These are phyloP conservation scores for Jatropha multifida DNA, from an alignment of 441 rosid genomes.

Conservation along the genomic window DNA sequence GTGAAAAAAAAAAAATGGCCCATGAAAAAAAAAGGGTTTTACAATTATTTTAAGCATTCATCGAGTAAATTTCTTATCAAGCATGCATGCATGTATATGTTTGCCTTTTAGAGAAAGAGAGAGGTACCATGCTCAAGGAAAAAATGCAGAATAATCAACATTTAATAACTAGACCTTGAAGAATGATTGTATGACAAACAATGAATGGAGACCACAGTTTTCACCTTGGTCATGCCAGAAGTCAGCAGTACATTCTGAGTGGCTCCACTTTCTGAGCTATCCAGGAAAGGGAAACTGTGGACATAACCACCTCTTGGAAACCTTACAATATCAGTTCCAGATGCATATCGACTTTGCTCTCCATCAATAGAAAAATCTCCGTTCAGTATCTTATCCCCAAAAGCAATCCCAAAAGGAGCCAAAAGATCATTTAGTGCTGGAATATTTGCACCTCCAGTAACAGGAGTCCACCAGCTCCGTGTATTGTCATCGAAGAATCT, in stretches of 20 bases:
- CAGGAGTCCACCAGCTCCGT: slow-evolving; percentile 99
- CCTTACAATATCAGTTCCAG: slow-evolving; percentile 93
- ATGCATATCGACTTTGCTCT: slow-evolving; percentile 97
- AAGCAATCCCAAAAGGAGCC: slow-evolving; percentile 96
- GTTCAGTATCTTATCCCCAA: slow-evolving; percentile 94
- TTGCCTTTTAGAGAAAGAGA: neutral
- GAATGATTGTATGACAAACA: neutral
- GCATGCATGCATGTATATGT: neutral
- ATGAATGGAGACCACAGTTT: neutral
- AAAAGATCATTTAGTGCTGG: slow-evolving; percentile 94
- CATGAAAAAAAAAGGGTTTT: slow-evolving; percentile 3
- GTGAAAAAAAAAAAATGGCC: neutral
- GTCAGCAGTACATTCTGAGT: slow-evolving; percentile 73
- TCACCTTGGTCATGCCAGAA: slow-evolving; percentile 70
- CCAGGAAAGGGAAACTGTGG: slow-evolving; percentile 85
- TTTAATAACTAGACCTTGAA: neutral
- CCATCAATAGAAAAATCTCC: slow-evolving; percentile 94
- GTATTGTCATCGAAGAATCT: slow-evolving; percentile 98
- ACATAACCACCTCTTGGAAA: slow-evolving; percentile 89
- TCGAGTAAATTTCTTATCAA: neutral
- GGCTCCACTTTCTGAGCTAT: slow-evolving; percentile 97
- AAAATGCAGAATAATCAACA: neutral
- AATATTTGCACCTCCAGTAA: slow-evolving; percentile 97
- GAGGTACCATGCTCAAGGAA: neutral
- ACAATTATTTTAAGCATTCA: neutral